Percentiles rank a stretch among this genome's conserved stretches.
These are phyloP conservation scores for Coprinopsis marcescibilis DNA, from an alignment of 768 basidiomycete genomes.

Conservation along the genomic window DNA sequence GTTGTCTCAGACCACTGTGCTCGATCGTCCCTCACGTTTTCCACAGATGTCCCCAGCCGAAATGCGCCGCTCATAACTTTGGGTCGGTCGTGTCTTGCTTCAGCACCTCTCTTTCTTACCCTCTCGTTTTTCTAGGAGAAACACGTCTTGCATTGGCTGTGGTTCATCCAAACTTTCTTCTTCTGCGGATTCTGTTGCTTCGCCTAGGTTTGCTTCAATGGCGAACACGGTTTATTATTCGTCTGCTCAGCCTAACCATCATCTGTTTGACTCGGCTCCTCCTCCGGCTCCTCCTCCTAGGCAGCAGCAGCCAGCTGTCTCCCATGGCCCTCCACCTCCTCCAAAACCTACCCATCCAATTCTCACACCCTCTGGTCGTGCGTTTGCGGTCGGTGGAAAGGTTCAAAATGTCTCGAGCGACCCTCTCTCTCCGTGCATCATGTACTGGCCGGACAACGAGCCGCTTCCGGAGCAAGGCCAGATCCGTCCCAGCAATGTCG, in stretches of 20 bases:
- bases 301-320: constrained; percentile 12
- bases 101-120: constrained; percentile 37
- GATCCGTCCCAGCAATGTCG: constrained; percentile 55
- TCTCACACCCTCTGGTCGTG: constrained; percentile 78
- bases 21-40: constrained; percentile 6
- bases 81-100: constrained; percentile 47
- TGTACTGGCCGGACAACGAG: constrained; percentile 93
- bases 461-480: constrained; percentile 76
- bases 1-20: constrained; percentile 27
- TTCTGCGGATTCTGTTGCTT: constrained; percentile 7
- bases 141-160: constrained; percentile 72
- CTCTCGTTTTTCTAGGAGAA: constrained; percentile 59
- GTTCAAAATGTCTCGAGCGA: constrained; percentile 77
- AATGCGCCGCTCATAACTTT: constrained; percentile 81
- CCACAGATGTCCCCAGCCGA: constrained; percentile 57
- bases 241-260: constrained; percentile 20
- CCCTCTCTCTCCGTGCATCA: constrained; percentile 66
- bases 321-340: constrained; percentile 13
- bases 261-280: constrained; percentile 13
- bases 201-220: constrained; percentile 16
- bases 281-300: background rate
- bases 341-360: constrained; percentile 55
- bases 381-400: constrained; percentile 69
- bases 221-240: constrained; percentile 23
- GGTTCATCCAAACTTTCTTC: constrained; percentile 26